Evolutionary conservation across 805 yeast species (phyloP), one percentile per base, ranked within the genome.

Genomic region (Metschnikowia picachoensis): DNA sequence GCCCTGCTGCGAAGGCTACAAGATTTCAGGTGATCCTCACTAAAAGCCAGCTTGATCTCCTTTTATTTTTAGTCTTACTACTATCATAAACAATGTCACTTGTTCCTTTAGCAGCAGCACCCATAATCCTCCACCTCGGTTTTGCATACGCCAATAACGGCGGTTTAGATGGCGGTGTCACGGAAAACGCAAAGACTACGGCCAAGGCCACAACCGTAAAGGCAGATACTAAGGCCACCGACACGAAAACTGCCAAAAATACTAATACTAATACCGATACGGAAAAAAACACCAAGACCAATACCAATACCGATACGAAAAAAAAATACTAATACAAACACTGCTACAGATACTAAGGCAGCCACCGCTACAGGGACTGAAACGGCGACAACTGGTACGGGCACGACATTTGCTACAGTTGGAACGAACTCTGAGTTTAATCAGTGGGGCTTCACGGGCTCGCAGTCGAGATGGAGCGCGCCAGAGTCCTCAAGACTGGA

Each of bases 371-470:
- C 25, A 20, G 50, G 40, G 13, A 51, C 60, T 15, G 32, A 27
- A 3, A 35, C 48, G 9, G 25, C 39, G 17, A 43, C 46, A 5
- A 32, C 33, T n/a, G 15, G 34, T 14, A 35, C 35, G 2, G 35
- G 35, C 37, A 46, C 39, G 16, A 13, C 38, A 8, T 33, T 36
- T 13, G 47, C 46, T 10, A 44, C 43, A 3, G 45, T 41, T 3
- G 44, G 37, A 16, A 48, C 59, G 2, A 46, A 43, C 2, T 20
- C 58, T 9, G 38, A 50, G 7, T 70, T 59, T 57, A 71, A 71
- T 56, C 68, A 68, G 48, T 70, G 66, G 64, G 76, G 76, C 1
- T 71, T 70, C 52, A 66, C 71, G 4, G 76, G 76, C 1, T 51
- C 64, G 1, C 72, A 71, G 50, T 62, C 68, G 0, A 49, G 47